Percentiles rank a stretch among this genome's conserved stretches.
Conservation (phyloP, 345 rosid species). For the Eucalyptus viminalis region DNA sequence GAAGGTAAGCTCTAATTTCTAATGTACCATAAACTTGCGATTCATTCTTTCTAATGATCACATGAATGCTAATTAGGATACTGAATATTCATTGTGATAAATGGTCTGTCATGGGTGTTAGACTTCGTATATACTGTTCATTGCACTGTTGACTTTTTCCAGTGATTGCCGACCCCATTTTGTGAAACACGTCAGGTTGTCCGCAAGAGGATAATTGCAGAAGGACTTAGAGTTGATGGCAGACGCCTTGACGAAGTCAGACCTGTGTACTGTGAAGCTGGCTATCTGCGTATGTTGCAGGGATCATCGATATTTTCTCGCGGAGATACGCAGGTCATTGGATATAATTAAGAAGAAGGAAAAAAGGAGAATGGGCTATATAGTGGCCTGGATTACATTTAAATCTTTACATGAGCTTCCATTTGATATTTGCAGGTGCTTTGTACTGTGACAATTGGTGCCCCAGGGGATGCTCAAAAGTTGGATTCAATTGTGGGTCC, state of each 20-base stretch:
- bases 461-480: conserved; percentile 85
- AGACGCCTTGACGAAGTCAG: conserved; percentile 84
- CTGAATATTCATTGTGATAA: not conserved
- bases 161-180: not conserved
- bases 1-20: conserved; percentile 28
- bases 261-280: conserved; percentile 69
- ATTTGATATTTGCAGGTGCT: conserved; percentile 51
- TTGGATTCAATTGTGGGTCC: conserved; percentile 84
- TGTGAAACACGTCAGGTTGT: conserved; percentile 43
- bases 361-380: not conserved
- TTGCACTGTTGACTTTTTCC: not conserved
- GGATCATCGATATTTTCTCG: conserved; percentile 92
- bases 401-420: not conserved
- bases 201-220: conserved; percentile 72
- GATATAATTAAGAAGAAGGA: not conserved
- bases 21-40: not conserved
- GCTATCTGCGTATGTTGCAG: conserved; percentile 56
- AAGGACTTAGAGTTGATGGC: conserved; percentile 88
- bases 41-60: not conserved
- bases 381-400: not conserved
- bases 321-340: conserved; percentile 85
- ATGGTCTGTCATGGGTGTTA: not conserved
- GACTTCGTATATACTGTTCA: not conserved
- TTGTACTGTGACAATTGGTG: conserved; percentile 88
- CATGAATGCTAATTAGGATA: not conserved